A percentile compares a stretch with the other conserved stretches of the same genome.
Conservation (phyloP, 2,329 filamentous ascomycete genomes). For the Fonsecaea pedrosoi region DNA sequence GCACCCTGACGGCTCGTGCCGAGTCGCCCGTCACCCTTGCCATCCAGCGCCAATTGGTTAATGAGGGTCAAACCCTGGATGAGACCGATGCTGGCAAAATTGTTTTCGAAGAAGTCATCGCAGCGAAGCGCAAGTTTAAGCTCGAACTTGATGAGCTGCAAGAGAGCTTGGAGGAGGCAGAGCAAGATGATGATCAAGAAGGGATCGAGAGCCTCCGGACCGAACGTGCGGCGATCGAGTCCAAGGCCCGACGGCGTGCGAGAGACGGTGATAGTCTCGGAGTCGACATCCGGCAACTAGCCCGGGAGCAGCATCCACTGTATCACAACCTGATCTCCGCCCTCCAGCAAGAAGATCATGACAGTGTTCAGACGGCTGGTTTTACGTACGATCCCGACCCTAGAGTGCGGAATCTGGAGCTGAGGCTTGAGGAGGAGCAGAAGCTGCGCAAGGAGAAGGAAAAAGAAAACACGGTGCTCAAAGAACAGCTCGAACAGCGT, state of each 20-base stretch:
- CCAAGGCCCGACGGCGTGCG: neutral
- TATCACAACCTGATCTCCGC: neutral
- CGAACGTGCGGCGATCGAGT: neutral
- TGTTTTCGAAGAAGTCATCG: constrained; percentile 11
- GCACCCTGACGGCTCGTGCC: neutral
- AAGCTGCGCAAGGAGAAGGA: no score
- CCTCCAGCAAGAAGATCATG: neutral
- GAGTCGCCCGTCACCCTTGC: neutral
- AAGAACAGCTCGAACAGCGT: no score
- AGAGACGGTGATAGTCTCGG: neutral
- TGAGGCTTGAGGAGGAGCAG: no score
- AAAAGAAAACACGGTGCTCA: no score
- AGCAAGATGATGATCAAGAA: neutral
- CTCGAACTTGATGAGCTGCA: neutral
- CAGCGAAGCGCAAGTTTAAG: neutral
- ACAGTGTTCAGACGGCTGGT: neutral
- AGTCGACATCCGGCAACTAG: neutral
- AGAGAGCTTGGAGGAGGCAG: neutral
- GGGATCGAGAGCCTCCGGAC: neutral
- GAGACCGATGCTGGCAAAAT: constrained; percentile 21
- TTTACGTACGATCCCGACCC: neutral
- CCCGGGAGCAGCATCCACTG: neutral
- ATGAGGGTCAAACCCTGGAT: constrained; percentile 13
- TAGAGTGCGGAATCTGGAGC: no score
- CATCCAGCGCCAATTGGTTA: constrained; percentile 27